A percentile compares a stretch with the other conserved stretches of the same genome.
phyloP scores from a whole-genome alignment of 2,329 filamentous ascomycete genomes.

The Neocatenulostroma microsporum region DNA sequence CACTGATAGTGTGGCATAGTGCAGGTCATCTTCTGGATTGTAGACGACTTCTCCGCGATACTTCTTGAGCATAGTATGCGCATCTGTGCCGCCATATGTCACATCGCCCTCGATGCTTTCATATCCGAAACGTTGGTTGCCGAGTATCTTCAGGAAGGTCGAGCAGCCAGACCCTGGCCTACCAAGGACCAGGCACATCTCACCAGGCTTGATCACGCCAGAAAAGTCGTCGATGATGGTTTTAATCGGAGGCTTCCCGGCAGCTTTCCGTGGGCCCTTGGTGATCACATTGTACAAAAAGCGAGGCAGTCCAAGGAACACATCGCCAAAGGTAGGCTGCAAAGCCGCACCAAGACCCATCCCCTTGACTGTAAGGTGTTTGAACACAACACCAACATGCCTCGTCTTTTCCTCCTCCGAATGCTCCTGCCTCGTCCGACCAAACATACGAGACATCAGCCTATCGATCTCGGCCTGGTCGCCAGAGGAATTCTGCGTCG shows the following conservation, averaged over 20 bases:
- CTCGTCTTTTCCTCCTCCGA: slow-evolving; percentile 49
- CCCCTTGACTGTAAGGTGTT: slow-evolving; percentile 67
- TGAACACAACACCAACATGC: slow-evolving; percentile 70
- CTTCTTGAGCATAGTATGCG: slow-evolving; percentile 57
- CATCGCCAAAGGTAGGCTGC: slow-evolving; percentile 70
- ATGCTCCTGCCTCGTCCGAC: slow-evolving; percentile 50
- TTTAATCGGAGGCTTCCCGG: slow-evolving; percentile 44
- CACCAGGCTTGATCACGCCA: slow-evolving; percentile 54
- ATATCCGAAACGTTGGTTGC: slow-evolving; percentile 60
- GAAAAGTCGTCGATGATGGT: slow-evolving; percentile 59
- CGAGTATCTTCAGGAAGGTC: slow-evolving; percentile 68
- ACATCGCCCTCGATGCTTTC: slow-evolving; percentile 62
- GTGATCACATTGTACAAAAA: slow-evolving; percentile 57
- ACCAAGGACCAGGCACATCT: slow-evolving; percentile 67
- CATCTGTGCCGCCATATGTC: slow-evolving; percentile 62
- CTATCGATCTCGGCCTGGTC: slow-evolving; percentile 51
- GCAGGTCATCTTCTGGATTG: slow-evolving; percentile 68
- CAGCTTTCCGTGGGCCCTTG: slow-evolving; percentile 46
- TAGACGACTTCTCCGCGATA: slow-evolving; percentile 73
- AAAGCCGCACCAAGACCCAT: slow-evolving; percentile 64
- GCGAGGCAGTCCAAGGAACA: slow-evolving; percentile 52
- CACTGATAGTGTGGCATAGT: slow-evolving; percentile 66
- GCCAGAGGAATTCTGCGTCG: slow-evolving; percentile 20
- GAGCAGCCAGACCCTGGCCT: slow-evolving; percentile 67
- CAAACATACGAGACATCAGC: slow-evolving; percentile 65